Evolutionary conservation across 805 yeast species (phyloP), one percentile per base, ranked within the genome.

Genomic region (Yamadazyma philogaea): DNA sequence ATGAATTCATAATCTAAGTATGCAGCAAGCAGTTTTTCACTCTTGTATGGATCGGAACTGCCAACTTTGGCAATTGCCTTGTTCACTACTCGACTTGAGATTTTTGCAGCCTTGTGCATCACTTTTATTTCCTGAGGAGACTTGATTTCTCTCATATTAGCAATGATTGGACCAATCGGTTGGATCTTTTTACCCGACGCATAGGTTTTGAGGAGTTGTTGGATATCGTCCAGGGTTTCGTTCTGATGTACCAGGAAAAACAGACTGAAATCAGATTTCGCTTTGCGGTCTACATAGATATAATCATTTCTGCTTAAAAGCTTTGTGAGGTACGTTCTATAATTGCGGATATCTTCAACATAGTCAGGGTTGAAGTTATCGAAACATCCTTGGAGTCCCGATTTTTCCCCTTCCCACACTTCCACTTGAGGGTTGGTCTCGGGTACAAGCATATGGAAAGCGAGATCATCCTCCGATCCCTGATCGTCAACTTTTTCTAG

Each of bases 401-500:
- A 84, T 53, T 95, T 77, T 34, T 78, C 82, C 10, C 99, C 99
- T 53, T 91, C 97, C 99, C 99, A 93, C 49, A 84, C 79, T 63
- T 93, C 99, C 17, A 77, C 78, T 37, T 71, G 72, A 5, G 79
- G 75, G 57, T 90, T 85, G 57, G 84, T 84, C 12, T 88, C 89
- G 2, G 89, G 96, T 2, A 91, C 96, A 38, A 89, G 66, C 83
- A 93, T 76, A 52, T 87, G 91, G 50, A 86, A 77, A 7, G 75
- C 59, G 27, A 78, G 70, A 39, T 79, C 77, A 19, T 74, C 77
- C 8, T 60, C 66, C 8, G 51, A 51, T n/a, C 75, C 65, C 44
- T 73, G 64, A 41, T 71, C 70, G 27, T 68, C 64, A 32, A 80
- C 76, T 51, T 81, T 82, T 51, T 85, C 95, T 34, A 87, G 61